Conservation (phyloP, 805 yeast genomes). For the Blastobotrys robertii region DNA sequence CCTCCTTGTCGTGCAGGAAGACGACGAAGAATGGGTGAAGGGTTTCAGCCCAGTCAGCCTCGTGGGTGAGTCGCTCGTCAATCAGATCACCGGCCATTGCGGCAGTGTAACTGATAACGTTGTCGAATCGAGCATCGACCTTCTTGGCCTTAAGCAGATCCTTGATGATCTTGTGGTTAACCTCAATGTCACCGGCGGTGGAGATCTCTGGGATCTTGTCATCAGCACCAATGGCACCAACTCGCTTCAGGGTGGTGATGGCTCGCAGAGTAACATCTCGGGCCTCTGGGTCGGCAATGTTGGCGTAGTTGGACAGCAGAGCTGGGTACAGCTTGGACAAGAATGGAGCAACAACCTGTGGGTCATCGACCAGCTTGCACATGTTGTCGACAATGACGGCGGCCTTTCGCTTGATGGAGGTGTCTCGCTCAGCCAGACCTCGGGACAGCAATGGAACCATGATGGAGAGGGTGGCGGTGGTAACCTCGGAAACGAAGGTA, state of each 20-base stretch:
- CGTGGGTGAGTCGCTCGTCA: conserved; percentile 94
- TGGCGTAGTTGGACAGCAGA: conserved; percentile 83
- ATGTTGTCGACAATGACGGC: conserved; percentile 99
- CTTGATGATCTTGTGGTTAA: conserved; percentile 75
- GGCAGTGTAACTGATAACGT: conserved; percentile 75
- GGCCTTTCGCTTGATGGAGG: conserved; percentile 98
- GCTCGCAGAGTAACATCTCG: conserved; percentile 98
- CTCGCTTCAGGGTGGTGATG: conserved; percentile 94
- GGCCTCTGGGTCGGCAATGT: conserved; percentile 99
- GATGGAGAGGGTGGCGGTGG: conserved; percentile 98
- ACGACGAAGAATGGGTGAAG: conserved; percentile 91
- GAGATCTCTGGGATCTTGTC: conserved; percentile 95
- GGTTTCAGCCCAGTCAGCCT: conserved; percentile 81
- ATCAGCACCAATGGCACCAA: conserved; percentile 88
- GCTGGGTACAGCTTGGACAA: conserved; percentile 92
- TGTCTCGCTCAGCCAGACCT: conserved; percentile 99
- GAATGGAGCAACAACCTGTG: conserved; percentile 99
- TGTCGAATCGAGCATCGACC: conserved; percentile 59
- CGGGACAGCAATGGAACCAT: conserved; percentile 98
- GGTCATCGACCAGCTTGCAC: conserved; percentile 99
- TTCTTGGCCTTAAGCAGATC: conserved; percentile 59
- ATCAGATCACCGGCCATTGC: conserved; percentile 98
- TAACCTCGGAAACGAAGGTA: conserved; percentile 98
- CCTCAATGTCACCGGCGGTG: conserved; percentile 93
- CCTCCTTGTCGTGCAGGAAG: conserved; percentile 87